Evolutionary conservation across 495 filamentous ascomycete species (phyloP).

Genomic region (Neurospora cerealis): DNA sequence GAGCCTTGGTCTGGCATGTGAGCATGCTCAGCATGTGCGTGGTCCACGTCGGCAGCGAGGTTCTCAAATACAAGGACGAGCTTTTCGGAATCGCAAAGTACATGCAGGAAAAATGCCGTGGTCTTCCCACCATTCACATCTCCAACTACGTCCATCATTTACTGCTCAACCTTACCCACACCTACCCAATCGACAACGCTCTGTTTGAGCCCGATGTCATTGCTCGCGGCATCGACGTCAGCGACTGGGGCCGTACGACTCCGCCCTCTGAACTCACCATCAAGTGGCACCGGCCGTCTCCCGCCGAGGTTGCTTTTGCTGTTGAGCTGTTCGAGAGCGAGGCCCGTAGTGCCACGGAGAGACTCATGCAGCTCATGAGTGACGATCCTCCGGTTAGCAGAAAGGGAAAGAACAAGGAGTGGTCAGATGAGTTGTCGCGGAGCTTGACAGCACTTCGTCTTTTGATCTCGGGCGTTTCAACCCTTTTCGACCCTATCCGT

Average conservation of each 20-base stretch:
- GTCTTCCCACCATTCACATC: constrained; percentile 87
- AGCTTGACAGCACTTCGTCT: constrained; percentile 80
- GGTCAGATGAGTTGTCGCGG: constrained; percentile 91
- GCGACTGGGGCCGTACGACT: constrained; percentile 69
- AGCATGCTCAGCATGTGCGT: constrained; percentile 98
- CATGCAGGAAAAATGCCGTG: constrained; percentile 91
- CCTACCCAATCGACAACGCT: constrained; percentile 80
- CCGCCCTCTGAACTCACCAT: constrained; percentile 67
- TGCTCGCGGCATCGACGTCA: constrained; percentile 42
- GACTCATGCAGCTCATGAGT: constrained; percentile 64
- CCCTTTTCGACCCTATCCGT: constrained; percentile 73
- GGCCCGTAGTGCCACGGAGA: constrained; percentile 42
- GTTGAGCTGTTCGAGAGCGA: constrained; percentile 79
- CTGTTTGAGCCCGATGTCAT: constrained; percentile 64
- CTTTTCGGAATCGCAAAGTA: constrained; percentile 86
- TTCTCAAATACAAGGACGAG: constrained; percentile 77
- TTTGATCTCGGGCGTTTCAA: constrained; percentile 75
- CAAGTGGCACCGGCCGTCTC: constrained; percentile 79
- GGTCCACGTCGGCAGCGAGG: constrained; percentile 85
- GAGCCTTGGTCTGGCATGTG: constrained; percentile 91
- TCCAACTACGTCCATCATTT: constrained; percentile 97
- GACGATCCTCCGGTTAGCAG: constrained; percentile 78
- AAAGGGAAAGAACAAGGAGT: constrained; percentile 92
- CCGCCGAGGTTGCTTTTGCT: constrained; percentile 76
- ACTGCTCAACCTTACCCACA: constrained; percentile 91